A percentile compares a stretch with the other conserved stretches of the same genome.
Evolutionary conservation across 2,329 filamentous ascomycete species (phyloP).

Genomic region (Epichloe typhina): DNA sequence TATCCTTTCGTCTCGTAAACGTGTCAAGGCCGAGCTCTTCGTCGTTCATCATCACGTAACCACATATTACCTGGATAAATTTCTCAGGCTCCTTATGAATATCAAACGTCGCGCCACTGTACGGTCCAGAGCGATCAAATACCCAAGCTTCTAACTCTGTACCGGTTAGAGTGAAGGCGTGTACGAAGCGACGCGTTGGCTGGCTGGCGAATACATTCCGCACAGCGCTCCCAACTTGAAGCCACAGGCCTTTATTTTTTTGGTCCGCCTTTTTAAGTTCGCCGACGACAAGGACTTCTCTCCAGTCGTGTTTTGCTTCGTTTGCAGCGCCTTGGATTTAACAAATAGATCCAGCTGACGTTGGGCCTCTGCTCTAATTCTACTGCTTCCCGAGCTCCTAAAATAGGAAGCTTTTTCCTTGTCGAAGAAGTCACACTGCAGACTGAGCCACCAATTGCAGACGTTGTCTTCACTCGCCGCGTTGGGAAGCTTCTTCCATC

Average conservation of each 20-base stretch:
- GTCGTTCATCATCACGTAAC: slow-evolving; percentile 7
- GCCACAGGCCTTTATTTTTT: slow-evolving; percentile 1
- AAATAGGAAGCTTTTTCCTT: slow-evolving; percentile 1
- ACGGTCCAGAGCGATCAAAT: slow-evolving; percentile 4
- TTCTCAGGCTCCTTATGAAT: not conserved
- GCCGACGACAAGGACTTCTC: not conserved
- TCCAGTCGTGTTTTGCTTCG: not conserved
- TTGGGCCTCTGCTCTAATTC: not conserved
- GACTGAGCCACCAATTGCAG: not conserved
- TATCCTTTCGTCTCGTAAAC: not conserved
- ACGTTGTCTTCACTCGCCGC: not conserved
- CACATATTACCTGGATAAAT: not conserved
- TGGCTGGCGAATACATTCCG: slow-evolving; percentile 1
- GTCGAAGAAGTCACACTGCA: not conserved
- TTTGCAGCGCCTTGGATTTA: not conserved
- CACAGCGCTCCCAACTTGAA: slow-evolving; percentile 1
- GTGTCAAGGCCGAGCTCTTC: slow-evolving; percentile 6
- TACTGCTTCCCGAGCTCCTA: not conserved
- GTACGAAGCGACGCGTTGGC: not conserved
- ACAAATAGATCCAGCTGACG: not conserved
- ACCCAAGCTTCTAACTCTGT: slow-evolving; percentile 3
- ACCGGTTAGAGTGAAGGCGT: not conserved
- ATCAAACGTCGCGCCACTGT: slow-evolving; percentile 5
- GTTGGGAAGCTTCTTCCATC: not conserved
- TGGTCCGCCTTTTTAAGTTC: not conserved